These are phyloP conservation scores for Diaporthe sp. DNA, from an alignment of 2,329 filamentous ascomycete species.

Conservation along the genomic window DNA sequence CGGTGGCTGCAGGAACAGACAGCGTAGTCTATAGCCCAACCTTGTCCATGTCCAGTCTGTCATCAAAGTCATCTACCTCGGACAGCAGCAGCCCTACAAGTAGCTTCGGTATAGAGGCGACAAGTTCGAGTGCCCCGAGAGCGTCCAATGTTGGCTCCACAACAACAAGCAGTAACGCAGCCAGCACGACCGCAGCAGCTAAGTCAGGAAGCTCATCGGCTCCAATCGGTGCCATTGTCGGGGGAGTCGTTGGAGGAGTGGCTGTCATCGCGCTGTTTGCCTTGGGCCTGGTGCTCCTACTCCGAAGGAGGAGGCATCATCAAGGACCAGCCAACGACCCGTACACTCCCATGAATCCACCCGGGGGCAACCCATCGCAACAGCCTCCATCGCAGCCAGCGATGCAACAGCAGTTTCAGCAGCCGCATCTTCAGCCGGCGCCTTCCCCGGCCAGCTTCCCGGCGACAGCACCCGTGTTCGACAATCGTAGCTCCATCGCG, in stretches of 20 bases:
- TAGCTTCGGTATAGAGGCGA: background rate
- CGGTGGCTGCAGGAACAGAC: constrained; percentile 44
- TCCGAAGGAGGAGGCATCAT: constrained; percentile 47
- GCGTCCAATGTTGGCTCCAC: background rate
- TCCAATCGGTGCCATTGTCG: constrained; percentile 50
- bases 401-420: constrained; percentile 35
- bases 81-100: background rate
- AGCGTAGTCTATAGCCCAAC: constrained; percentile 44
- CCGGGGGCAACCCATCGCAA: background rate
- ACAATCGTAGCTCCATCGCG: constrained; percentile 36
- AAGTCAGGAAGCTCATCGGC: constrained; percentile 31
- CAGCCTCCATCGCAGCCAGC: constrained; percentile 1
- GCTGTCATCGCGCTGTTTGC: constrained; percentile 49
- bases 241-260: constrained; percentile 51
- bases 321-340: constrained; percentile 36
- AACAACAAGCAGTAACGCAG: constrained; percentile 4
- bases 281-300: constrained; percentile 49
- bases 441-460: constrained; percentile 26
- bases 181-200: background rate
- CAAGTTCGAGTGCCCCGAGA: background rate
- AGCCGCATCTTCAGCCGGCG: constrained; percentile 9
- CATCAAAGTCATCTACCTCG: constrained; percentile 11
- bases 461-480: background rate
- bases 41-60: background rate
- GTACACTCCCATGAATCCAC: background rate